A percentile compares a stretch with the other conserved stretches of the same genome.
These are phyloP conservation scores for Claviceps africana DNA, from an alignment of 2,329 filamentous ascomycete species.

Conservation along the genomic window DNA sequence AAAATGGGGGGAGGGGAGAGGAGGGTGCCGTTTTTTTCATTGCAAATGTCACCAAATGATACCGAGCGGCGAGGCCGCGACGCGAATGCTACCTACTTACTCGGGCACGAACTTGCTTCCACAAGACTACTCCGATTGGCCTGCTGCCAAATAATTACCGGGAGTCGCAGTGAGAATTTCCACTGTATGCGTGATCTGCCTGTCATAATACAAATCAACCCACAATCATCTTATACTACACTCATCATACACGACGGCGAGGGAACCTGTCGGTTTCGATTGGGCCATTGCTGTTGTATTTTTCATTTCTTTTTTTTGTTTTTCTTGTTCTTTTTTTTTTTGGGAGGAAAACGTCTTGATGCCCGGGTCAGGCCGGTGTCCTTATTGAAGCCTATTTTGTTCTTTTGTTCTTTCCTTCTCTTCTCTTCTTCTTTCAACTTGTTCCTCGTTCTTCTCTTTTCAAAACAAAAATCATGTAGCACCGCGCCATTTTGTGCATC, in stretches of 20 bases:
- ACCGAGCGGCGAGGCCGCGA: not conserved
- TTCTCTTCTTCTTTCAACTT: not conserved
- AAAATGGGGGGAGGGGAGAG: no score
- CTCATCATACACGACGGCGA: no score
- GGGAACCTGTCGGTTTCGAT: no score
- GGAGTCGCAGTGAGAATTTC: no score
- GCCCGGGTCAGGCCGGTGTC: no score
- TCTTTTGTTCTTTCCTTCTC: not conserved
- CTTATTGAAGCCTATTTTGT: not conserved
- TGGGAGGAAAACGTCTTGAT: no score
- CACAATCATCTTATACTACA: no score
- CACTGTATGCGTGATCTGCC: no score
- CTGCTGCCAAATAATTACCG: not conserved
- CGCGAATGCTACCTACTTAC: no score
- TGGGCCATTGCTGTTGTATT: not conserved
- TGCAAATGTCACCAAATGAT: not conserved
- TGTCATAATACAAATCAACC: no score
- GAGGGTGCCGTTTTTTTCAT: no score
- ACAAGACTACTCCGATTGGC: not conserved
- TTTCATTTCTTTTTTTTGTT: not conserved
- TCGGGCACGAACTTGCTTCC: not conserved
- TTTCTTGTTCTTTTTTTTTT: not conserved
- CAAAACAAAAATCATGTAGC: not conserved
- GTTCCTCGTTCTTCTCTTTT: not conserved
- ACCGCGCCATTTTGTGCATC: not conserved